Evolutionary conservation across 2,329 filamentous ascomycete genomes (phyloP), one percentile per base, ranked within the genome.

Genomic region (Neoascochyta sp.): DNA sequence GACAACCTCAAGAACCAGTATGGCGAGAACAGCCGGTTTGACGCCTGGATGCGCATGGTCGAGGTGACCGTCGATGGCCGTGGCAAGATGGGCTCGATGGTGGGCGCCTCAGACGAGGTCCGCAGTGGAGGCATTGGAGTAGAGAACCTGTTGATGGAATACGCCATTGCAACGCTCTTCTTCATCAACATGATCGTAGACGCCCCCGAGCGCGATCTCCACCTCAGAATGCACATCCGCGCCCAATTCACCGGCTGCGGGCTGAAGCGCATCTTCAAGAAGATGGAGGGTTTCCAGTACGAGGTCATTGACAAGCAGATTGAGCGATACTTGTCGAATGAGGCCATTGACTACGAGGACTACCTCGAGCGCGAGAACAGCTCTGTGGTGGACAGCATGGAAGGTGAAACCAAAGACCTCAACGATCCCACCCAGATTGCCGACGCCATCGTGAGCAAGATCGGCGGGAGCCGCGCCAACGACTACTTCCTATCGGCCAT

Each of bases 121-220:
- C 83, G 92, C 49, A 95, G 86, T 53, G 92, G 92, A 45, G 92
- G 92, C 44, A 93, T 95, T 55, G 92, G 92, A 61, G 95, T 96
- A 82, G 92, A 98, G 74, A 96, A 96, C 64, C 72, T 95, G 54
- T 75, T 98, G 31, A 96, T 98, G 92, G 92, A 98, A 74, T 98
- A 98, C 58, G 90, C 89, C 21, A 86, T 96, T 27, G 86, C 90
- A 18, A 94, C 89, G 2, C 76, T 98, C 54, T 88, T 96, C 59
- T 74, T 98, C 55, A 80, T 96, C 71, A 98, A 96, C 68, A 94
- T 93, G 83, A 77, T 96, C 50, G 80, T 98, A 40, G 92, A 96
- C 64, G 86, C 88, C 3, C 84, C 89, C 0, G 85, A 93, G 56
- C 77, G 79, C 50, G 92, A 98, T 56, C 70, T 98, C 45, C 86